These are phyloP conservation scores for Tolypocladium guangdongense DNA, from an alignment of 2,329 filamentous ascomycete genomes.

Conservation along the genomic window DNA sequence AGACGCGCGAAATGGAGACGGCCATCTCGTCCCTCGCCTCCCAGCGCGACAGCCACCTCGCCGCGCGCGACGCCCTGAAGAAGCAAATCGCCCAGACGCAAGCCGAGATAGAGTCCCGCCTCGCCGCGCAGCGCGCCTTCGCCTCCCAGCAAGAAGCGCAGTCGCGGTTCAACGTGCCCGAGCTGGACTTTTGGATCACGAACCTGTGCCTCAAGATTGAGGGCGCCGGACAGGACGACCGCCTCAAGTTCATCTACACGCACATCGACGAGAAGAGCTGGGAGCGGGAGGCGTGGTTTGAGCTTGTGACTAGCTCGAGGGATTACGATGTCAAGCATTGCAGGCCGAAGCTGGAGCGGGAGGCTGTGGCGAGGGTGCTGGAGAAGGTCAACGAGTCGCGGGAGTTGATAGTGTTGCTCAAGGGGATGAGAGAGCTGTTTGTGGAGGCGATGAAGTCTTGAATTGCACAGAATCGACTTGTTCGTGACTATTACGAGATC, in stretches of 20 bases:
- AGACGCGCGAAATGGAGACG: slow-evolving; percentile 63
- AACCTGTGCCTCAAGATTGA: slow-evolving; percentile 85
- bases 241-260: slow-evolving; percentile 81
- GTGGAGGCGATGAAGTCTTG: slow-evolving; percentile 51
- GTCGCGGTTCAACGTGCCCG: slow-evolving; percentile 78
- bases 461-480: slow-evolving; percentile 4
- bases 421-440: slow-evolving; percentile 75
- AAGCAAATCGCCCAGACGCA: slow-evolving; percentile 57
- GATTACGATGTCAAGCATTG: slow-evolving; percentile 80
- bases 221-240: slow-evolving; percentile 72
- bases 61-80: slow-evolving; percentile 44
- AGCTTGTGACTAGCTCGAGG: slow-evolving; percentile 67
- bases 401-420: slow-evolving; percentile 61
- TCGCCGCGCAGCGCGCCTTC: slow-evolving; percentile 63
- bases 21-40: slow-evolving; percentile 46
- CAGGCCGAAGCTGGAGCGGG: slow-evolving; percentile 70
- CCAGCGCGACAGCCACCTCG: slow-evolving; percentile 50
- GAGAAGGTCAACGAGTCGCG: slow-evolving; percentile 73
- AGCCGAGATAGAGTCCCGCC: slow-evolving; percentile 54
- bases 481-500: background rate
- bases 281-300: slow-evolving; percentile 88
- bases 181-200: slow-evolving; percentile 92
- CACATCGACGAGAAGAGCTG: slow-evolving; percentile 80
- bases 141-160: slow-evolving; percentile 71
- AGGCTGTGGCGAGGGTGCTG: slow-evolving; percentile 65